phyloP scores from a whole-genome alignment of 345 rosid genomes.

The Eucalyptus victrix region DNA sequence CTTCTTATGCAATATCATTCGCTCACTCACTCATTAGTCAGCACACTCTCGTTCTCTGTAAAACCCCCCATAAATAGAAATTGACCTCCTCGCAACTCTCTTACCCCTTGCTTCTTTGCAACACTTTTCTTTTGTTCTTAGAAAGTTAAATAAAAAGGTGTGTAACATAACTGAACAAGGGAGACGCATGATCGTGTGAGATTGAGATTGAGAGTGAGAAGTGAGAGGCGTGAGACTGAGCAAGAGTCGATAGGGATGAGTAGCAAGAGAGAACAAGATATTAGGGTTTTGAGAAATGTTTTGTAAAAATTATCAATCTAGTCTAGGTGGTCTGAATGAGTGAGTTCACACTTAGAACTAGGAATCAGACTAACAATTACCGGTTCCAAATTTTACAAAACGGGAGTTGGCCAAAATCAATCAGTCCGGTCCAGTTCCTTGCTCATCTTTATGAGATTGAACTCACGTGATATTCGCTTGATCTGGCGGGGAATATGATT shows the following conservation, averaged over 20 bases:
- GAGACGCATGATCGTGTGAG: accelerated
- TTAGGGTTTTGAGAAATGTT: too few relatives aligned
- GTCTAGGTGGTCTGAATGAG: accelerated
- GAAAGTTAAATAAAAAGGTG: too few relatives aligned
- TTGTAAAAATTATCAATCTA: accelerated
- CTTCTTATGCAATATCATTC: accelerated
- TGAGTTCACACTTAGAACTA: accelerated
- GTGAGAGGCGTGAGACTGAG: accelerated
- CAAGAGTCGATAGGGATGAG: accelerated
- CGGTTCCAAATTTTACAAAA: accelerated
- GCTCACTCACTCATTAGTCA: too few relatives aligned
- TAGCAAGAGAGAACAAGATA: accelerated
- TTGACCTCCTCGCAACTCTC: accelerated
- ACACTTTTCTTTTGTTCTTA: accelerated
- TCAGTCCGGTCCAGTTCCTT: accelerated
- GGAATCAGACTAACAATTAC: accelerated
- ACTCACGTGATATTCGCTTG: accelerated
- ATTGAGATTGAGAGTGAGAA: too few relatives aligned
- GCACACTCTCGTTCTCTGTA: accelerated
- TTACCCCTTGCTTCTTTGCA: too few relatives aligned
- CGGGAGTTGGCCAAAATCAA: accelerated
- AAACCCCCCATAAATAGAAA: too few relatives aligned
- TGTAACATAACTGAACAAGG: accelerated
- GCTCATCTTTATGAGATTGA: accelerated
- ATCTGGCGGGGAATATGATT: accelerated